A percentile compares a stretch with the other conserved stretches of the same genome.
These are phyloP conservation scores for Rhytidhysteron rufulum DNA, from an alignment of 2,329 filamentous ascomycete genomes.

Conservation along the genomic window DNA sequence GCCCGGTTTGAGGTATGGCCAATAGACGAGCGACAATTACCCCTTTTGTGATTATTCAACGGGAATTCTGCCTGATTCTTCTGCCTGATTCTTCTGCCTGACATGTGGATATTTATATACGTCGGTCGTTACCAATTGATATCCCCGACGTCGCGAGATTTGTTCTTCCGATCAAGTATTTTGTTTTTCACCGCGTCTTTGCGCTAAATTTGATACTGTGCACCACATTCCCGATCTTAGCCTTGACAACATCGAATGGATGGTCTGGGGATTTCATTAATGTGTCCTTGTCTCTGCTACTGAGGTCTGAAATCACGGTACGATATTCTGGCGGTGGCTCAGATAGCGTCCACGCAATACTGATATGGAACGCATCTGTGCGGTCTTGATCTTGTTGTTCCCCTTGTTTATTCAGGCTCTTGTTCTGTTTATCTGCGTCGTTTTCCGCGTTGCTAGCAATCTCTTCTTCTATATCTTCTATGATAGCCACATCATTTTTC, in stretches of 20 bases:
- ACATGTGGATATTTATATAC: no score
- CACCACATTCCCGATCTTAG: conserved; percentile 44
- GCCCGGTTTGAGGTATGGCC: no score
- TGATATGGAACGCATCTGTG: conserved; percentile 73
- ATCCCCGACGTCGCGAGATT: no score
- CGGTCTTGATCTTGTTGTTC: conserved; percentile 32
- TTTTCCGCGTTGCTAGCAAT: conserved; percentile 6
- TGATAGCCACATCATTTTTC: conserved; percentile 22
- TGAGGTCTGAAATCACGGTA: conserved; percentile 17
- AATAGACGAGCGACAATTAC: no score
- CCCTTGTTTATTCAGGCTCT: not conserved
- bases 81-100: no score
- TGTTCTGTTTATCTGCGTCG: not conserved
- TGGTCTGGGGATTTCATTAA: conserved; percentile 16
- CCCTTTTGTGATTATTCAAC: no score
- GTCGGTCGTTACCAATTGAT: no score
- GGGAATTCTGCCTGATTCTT: no score
- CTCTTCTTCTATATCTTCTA: conserved; percentile 7
- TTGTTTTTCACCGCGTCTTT: no score
- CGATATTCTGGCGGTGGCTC: conserved; percentile 25
- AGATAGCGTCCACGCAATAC: conserved; percentile 70
- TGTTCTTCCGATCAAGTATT: no score
- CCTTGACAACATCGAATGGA: conserved; percentile 42
- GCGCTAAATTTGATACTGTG: conserved; percentile 26
- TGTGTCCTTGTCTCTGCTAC: conserved; percentile 8